Percentiles rank a stretch among this genome's conserved stretches.
Conservation (phyloP, 768 basidiomycete genomes). For the Lanmaoa pseudosensibilis region DNA sequence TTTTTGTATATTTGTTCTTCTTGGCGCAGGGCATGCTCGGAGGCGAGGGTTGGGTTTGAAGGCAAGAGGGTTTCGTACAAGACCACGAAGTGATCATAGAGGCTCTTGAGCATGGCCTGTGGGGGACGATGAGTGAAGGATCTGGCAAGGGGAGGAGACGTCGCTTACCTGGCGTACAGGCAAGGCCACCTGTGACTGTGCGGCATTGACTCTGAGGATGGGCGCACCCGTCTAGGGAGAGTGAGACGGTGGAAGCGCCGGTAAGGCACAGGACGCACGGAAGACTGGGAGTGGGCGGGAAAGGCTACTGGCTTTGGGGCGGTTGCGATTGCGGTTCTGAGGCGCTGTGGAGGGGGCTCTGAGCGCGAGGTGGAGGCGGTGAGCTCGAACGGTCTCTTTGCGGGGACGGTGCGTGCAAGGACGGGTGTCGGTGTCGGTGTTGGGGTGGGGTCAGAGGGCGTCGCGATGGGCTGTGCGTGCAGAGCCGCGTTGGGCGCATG, state of each 20-base stretch:
- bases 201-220: constrained; percentile 62
- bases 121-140: constrained; percentile 1
- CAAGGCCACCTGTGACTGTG: constrained; percentile 68
- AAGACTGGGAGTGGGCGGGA: constrained; percentile 38
- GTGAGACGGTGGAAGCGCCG: background rate
- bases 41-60: constrained; percentile 58
- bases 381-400: constrained; percentile 48
- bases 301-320: constrained; percentile 43
- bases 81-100: constrained; percentile 70
- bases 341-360: constrained; percentile 67
- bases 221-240: constrained; percentile 56
- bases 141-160: no score
- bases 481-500: constrained; percentile 46
- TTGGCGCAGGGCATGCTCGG: constrained; percentile 78
- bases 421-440: background rate
- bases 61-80: constrained; percentile 62
- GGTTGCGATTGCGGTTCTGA: constrained; percentile 52
- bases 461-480: constrained; percentile 18
- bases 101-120: constrained; percentile 70
- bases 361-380: constrained; percentile 18
- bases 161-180: constrained; percentile 68
- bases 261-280: constrained; percentile 21
- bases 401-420: constrained; percentile 37
- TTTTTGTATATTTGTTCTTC: constrained; percentile 78
- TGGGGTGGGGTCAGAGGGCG: constrained; percentile 11